phyloP scores from a whole-genome alignment of 192 early-diverging fungal genomes.

The Chytriomyces hyalinus region DNA sequence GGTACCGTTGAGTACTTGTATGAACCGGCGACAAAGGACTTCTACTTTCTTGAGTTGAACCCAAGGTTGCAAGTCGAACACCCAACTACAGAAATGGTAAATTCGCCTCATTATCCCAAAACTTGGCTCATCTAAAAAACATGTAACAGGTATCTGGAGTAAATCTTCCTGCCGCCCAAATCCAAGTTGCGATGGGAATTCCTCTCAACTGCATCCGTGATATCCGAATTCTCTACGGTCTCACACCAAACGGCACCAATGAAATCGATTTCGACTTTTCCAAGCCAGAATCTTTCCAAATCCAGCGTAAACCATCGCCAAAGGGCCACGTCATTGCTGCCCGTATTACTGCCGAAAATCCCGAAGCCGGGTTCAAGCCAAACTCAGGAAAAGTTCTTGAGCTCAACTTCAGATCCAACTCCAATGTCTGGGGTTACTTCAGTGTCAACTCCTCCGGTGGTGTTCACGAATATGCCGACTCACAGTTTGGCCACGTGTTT shows the following conservation, averaged over 20 bases:
- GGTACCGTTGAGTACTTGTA: conserved; percentile 96
- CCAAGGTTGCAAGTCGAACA: conserved; percentile 99
- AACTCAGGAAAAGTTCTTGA: conserved; percentile 95
- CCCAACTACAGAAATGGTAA: conserved; percentile 96
- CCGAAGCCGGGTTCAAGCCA: conserved; percentile 99
- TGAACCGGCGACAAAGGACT: conserved; percentile 81
- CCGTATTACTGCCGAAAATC: conserved; percentile 99
- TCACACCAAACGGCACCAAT: conserved; percentile 82
- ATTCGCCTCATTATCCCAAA: not conserved
- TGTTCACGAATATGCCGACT: conserved; percentile 99
- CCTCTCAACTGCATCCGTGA: conserved; percentile 94
- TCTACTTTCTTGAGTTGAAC: conserved; percentile 97
- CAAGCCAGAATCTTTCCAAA: conserved; percentile 74
- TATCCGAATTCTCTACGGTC: conserved; percentile 93
- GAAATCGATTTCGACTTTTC: conserved; percentile 94
- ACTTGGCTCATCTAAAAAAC: not conserved
- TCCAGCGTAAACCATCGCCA: conserved; percentile 88
- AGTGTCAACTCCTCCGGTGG: conserved; percentile 92
- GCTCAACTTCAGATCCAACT: conserved; percentile 94
- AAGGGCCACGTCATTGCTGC: conserved; percentile 98
- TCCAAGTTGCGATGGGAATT: conserved; percentile 99
- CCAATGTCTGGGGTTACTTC: conserved; percentile 99
- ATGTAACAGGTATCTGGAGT: conserved; percentile 77
- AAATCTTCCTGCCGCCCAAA: conserved; percentile 95
- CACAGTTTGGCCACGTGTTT: conserved; percentile 99